Evolutionary conservation across 2,329 filamentous ascomycete genomes (phyloP).

Genomic region (Orbilia javanica): DNA sequence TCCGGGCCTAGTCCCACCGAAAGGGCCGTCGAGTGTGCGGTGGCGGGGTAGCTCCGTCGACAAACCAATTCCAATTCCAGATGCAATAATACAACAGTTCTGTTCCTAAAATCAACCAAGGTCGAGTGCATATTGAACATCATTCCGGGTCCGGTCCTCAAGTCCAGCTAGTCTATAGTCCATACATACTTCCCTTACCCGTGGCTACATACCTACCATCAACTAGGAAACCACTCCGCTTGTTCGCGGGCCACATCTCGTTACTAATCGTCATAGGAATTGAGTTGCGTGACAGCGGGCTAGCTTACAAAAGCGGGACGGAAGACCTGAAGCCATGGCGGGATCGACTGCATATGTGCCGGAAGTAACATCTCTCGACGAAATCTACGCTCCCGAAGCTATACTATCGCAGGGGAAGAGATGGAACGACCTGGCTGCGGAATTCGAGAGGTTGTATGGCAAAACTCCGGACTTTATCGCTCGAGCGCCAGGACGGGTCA

Average conservation of each 20-base stretch:
- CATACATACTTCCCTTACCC: too few species aligned
- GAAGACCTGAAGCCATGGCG: conserved; percentile 45
- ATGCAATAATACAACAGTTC: neutral
- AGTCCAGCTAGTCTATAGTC: too few species aligned
- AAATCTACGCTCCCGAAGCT: conserved; percentile 85
- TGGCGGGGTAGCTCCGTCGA: conserved; percentile 28
- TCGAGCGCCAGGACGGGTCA: conserved; percentile 92
- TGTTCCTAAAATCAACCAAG: conserved; percentile 16
- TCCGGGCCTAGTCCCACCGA: conserved; percentile 6
- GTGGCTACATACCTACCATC: neutral
- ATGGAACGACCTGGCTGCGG: conserved; percentile 79
- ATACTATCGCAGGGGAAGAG: conserved; percentile 76
- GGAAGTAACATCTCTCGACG: conserved; percentile 78
- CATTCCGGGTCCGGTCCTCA: neutral
- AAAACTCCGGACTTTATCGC: conserved; percentile 82
- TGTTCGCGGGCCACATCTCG: neutral
- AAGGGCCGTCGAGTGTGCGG: neutral
- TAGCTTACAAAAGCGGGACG: neutral
- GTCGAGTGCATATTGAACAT: neutral
- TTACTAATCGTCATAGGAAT: too few species aligned
- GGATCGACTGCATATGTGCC: conserved; percentile 71
- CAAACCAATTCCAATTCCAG: neutral
- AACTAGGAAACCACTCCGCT: neutral
- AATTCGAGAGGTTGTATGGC: conserved; percentile 79
- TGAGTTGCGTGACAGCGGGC: too few species aligned